Evolutionary conservation across 345 rosid genomes (phyloP).

Genomic region (Syzygium jambos): DNA sequence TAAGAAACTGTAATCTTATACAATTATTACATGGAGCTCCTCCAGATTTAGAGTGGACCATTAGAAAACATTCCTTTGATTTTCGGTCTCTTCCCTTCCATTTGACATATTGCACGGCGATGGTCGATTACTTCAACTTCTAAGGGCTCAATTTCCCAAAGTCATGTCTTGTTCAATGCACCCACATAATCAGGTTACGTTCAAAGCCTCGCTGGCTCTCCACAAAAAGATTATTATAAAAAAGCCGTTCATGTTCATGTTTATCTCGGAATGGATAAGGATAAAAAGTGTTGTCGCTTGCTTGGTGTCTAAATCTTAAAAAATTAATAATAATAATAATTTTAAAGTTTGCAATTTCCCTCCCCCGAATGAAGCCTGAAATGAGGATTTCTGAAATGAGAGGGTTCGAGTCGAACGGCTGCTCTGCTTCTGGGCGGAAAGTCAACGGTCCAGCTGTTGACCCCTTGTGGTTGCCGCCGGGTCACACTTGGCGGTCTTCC

Average conservation of each 20-base stretch:
- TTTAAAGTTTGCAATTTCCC: not conserved
- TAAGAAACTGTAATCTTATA: not conserved
- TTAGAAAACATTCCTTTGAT: not conserved
- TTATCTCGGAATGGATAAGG: not conserved
- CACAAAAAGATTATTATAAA: not conserved
- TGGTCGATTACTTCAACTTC: not conserved
- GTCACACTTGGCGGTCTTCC: not conserved
- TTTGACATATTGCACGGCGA: not conserved
- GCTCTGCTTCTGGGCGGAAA: not conserved
- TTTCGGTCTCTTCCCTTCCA: not conserved
- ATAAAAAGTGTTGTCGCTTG: not conserved
- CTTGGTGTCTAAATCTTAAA: not conserved
- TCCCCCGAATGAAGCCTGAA: not conserved
- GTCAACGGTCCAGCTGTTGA: conserved; percentile 4
- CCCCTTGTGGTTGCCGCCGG: not conserved
- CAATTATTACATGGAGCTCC: not conserved
- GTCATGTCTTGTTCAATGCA: not conserved
- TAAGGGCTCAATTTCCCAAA: not conserved
- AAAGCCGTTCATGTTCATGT: not conserved
- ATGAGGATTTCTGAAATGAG: not conserved
- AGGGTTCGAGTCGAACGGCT: not conserved
- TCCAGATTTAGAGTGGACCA: not conserved
- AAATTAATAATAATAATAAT: not conserved
- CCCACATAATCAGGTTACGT: not conserved
- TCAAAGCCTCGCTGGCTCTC: not conserved